These are phyloP conservation scores for Vigna reflexopilosa DNA, from an alignment of 306 rosid species.

Conservation along the genomic window DNA sequence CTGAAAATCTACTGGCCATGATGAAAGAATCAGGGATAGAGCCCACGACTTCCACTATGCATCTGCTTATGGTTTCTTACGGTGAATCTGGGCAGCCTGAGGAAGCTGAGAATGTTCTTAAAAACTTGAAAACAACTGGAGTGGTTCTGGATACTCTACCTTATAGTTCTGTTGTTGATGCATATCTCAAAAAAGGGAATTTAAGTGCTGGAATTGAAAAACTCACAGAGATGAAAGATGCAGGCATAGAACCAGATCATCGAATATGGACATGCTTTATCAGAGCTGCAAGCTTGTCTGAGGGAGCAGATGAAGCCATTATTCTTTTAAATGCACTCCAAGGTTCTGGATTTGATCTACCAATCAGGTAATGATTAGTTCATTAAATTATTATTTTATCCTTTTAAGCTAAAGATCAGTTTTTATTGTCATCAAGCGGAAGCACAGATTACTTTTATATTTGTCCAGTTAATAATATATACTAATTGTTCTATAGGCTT, in stretches of 20 bases:
- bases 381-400: not conserved
- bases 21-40: slow-evolving; percentile 92
- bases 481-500: slow-evolving; percentile 63
- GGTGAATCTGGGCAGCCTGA: slow-evolving; percentile 86
- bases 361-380: slow-evolving; percentile 68
- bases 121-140: slow-evolving; percentile 73
- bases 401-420: not conserved
- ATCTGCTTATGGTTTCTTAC: slow-evolving; percentile 90
- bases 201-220: slow-evolving; percentile 67
- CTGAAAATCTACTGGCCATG: slow-evolving; percentile 71
- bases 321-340: slow-evolving; percentile 71
- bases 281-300: slow-evolving; percentile 87
- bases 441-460: slow-evolving; percentile 1
- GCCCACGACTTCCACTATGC: slow-evolving; percentile 92
- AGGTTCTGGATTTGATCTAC: slow-evolving; percentile 76
- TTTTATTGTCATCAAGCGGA: slow-evolving; percentile 17
- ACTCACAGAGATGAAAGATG: slow-evolving; percentile 74
- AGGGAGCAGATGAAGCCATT: slow-evolving; percentile 59
- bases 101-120: slow-evolving; percentile 89
- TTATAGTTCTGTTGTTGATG: slow-evolving; percentile 85
- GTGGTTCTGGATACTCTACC: slow-evolving; percentile 75
- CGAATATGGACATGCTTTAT: slow-evolving; percentile 97
- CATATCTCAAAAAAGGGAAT: slow-evolving; percentile 82
- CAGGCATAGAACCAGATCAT: slow-evolving; percentile 78
- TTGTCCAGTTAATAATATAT: slow-evolving; percentile 29